Evolutionary conservation across 78 protist species (phyloP), one percentile per base, ranked within the genome.

Genomic region (Emiliania huxleyi): DNA sequence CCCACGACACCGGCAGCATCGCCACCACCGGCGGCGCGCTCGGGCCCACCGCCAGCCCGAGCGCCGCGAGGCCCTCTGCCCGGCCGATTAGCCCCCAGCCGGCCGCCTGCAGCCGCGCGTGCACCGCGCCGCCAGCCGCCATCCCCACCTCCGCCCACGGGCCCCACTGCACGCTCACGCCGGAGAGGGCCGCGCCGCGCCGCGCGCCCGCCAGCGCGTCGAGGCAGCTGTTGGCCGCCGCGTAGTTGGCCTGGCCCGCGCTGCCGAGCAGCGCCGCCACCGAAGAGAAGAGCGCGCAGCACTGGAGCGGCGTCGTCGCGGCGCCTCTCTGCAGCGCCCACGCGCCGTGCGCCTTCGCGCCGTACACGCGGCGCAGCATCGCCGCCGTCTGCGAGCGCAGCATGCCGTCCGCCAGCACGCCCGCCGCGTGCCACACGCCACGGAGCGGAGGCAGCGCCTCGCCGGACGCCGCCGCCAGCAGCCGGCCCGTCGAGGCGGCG

Each of bases 211-310:
- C 93, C 29, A 90, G 75, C 23, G 89, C 87, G 55, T 93, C 91
- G 46, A 93, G 85, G 38, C 8, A 62, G 3, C 88, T 42, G 49
- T 93, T 93, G 44, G 88, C 95, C 0, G 95, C 35, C 42, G 95
- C 0, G 75, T 93, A 93, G 81, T 55, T 35, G 35, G 84, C 5
- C 33, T 35, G 84, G 33, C 26, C 42, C 45, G 84, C 84, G 45
- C 12, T 18, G 25, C 84, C 84, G 33, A 75, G 84, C 22, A 38
- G 43, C n/a, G 45, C 43, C 26, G 43, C 4, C n/a, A 75, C 46
- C 22, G 84, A 75, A 0, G 84, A 75, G 5, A 12, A 75, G 25
- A 35, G 46, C 35, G 25, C 25, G 44, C 18, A 75, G 35, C 0
- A 6, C 18, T 6, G n/a, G 25, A 40, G 84, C 44, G 84, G 84